Evolutionary conservation across 2,329 filamentous ascomycete species (phyloP).

Genomic region (Pestalotiopsis sp.): DNA sequence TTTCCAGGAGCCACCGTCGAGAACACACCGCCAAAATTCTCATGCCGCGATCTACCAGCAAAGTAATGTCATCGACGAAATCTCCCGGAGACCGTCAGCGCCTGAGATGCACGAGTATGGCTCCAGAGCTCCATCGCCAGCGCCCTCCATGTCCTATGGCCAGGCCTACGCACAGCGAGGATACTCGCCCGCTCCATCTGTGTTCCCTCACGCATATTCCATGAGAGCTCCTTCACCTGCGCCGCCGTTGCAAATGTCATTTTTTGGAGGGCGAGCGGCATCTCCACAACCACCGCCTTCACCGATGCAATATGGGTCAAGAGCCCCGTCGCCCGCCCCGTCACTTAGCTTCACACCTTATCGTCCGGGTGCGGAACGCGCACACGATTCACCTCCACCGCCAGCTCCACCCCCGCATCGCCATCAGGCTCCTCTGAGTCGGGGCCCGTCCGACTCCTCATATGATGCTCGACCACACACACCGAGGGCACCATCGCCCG

Average conservation of each 20-base stretch:
- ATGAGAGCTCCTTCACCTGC: constrained; percentile 37
- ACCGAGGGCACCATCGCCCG: constrained; percentile 63
- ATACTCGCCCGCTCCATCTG: constrained; percentile 36
- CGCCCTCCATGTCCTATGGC: constrained; percentile 20
- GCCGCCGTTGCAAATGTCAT: constrained; percentile 28
- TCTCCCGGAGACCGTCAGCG: constrained; percentile 22
- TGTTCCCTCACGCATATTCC: constrained; percentile 24
- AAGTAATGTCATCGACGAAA: constrained; percentile 22
- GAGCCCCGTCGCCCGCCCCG: constrained; percentile 42
- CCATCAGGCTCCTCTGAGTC: constrained; percentile 47
- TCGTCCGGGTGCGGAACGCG: constrained; percentile 33
- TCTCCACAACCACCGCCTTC: constrained; percentile 41
- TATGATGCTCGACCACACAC: constrained; percentile 46
- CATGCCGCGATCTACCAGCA: constrained; percentile 35
- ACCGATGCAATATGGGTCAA: constrained; percentile 29
- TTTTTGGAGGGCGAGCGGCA: constrained; percentile 33
- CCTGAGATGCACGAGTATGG: constrained; percentile 23
- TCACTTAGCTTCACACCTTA: constrained; percentile 40
- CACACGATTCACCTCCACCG: constrained; percentile 66
- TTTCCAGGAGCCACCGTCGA: constrained; percentile 23
- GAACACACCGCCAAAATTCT: constrained; percentile 38
- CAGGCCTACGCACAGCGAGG: constrained; percentile 24
- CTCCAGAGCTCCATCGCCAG: constrained; percentile 27
- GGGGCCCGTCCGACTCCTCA: constrained; percentile 35
- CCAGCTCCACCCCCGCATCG: constrained; percentile 85